Evolutionary conservation across 106 monocot species (phyloP).

Genomic region (Dendrobium chrysotoxum): DNA sequence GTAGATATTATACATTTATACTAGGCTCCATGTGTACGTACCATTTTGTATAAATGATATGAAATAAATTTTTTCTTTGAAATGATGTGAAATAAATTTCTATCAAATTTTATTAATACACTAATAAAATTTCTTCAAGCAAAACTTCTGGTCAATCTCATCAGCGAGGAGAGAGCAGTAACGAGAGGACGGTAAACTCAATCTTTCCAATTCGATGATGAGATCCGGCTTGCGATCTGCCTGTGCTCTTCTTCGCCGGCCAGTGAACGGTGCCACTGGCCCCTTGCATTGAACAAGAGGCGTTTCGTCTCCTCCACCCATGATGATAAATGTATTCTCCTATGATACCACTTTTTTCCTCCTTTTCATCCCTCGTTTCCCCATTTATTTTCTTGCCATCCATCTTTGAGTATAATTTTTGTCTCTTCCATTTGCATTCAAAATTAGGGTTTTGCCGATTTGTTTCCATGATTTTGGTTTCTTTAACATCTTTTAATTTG

Average conservation of each 20-base stretch:
- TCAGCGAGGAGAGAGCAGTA: neutral
- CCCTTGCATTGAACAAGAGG: neutral
- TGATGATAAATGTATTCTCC: conserved; percentile 2
- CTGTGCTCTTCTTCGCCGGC: neutral
- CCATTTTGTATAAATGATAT: too few species aligned
- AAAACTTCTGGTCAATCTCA: neutral
- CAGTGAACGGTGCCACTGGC: neutral
- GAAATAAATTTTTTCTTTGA: too few species aligned
- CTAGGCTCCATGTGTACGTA: too few species aligned
- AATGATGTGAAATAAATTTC: too few species aligned
- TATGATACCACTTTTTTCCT: neutral
- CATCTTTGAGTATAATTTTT: neutral
- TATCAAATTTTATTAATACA: too few species aligned
- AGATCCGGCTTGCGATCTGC: conserved; percentile 3
- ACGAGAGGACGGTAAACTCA: neutral
- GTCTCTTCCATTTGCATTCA: neutral
- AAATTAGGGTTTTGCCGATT: neutral
- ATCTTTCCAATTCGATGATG: neutral
- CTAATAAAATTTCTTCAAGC: too few species aligned
- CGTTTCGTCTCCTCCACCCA: conserved; percentile 7
- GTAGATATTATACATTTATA: too few species aligned
- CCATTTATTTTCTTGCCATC: neutral
- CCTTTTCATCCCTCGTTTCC: neutral
- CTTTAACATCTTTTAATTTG: neutral
- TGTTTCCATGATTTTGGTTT: neutral